These are phyloP conservation scores for Akanthomyces muscarius DNA, from an alignment of 2,329 filamentous ascomycete species.

Conservation along the genomic window DNA sequence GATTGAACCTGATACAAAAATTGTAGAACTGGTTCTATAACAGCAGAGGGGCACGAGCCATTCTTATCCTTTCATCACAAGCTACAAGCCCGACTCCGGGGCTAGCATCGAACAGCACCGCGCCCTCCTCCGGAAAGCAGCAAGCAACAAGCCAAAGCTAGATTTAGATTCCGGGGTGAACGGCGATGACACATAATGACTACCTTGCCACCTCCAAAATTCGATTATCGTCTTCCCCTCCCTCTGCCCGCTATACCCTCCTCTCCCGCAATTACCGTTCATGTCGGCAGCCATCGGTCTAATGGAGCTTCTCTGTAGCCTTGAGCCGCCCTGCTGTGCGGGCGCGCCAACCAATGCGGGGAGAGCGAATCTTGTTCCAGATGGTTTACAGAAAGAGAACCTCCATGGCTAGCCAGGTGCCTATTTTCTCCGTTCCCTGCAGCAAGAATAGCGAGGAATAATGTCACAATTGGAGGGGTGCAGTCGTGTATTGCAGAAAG, in stretches of 20 bases:
- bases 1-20: not conserved
- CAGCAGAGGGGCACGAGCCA: not conserved
- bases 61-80: slow-evolving; percentile 1
- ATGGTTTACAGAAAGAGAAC: not conserved
- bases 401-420: not conserved
- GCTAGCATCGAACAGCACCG: not conserved
- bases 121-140: slow-evolving; percentile 4
- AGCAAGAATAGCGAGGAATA: not conserved
- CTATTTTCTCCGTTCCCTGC: slow-evolving; percentile 2
- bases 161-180: not conserved
- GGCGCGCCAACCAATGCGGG: slow-evolving; percentile 1
- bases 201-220: not conserved
- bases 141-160: not conserved
- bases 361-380: not conserved
- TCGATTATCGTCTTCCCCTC: not conserved
- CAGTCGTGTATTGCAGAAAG: not conserved
- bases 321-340: not conserved
- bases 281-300: slow-evolving; percentile 14
- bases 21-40: not conserved
- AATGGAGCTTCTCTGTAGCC: slow-evolving; percentile 1
- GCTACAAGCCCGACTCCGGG: not conserved
- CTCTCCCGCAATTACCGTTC: not conserved
- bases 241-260: not conserved
- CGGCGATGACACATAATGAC: slow-evolving; percentile 13
- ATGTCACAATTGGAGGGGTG: not conserved